Conservation (phyloP, 345 rosid genomes). For the Pseudoturritis turrita region DNA sequence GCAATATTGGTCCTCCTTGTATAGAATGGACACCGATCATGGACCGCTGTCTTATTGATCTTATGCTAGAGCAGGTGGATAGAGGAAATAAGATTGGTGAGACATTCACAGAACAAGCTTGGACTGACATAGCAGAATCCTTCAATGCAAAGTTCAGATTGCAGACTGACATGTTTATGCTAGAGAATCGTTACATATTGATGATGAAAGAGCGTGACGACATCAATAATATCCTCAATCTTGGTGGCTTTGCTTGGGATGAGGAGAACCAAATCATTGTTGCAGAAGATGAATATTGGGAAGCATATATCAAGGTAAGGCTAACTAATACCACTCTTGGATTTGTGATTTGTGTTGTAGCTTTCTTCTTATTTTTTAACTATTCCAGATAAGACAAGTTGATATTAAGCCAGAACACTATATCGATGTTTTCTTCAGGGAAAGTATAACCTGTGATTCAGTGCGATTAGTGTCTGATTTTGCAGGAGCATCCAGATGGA, state of each 20-base stretch:
- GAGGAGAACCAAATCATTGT: conserved; percentile 45
- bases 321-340: not conserved
- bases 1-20: conserved; percentile 27
- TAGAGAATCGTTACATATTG: conserved; percentile 48
- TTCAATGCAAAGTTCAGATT: conserved; percentile 53
- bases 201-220: conserved; percentile 64
- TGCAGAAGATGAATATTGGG: conserved; percentile 55
- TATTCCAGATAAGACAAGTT: not conserved
- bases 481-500: conserved; percentile 68
- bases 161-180: conserved; percentile 40
- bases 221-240: conserved; percentile 48
- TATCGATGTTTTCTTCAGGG: not conserved
- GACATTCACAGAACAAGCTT: conserved; percentile 51
- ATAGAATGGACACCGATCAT: conserved; percentile 54
- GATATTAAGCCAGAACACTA: not conserved
- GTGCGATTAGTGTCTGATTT: not conserved
- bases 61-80: conserved; percentile 49
- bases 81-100: conserved; percentile 43
- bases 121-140: conserved; percentile 49
- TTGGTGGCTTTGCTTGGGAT: conserved; percentile 58
- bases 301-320: conserved; percentile 53
- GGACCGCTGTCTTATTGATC: conserved; percentile 54
- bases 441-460: not conserved
- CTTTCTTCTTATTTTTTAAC: not conserved
- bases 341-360: not conserved